Evolutionary conservation across 768 basidiomycete genomes (phyloP).

Genomic region (Leccinum barrowsii): DNA sequence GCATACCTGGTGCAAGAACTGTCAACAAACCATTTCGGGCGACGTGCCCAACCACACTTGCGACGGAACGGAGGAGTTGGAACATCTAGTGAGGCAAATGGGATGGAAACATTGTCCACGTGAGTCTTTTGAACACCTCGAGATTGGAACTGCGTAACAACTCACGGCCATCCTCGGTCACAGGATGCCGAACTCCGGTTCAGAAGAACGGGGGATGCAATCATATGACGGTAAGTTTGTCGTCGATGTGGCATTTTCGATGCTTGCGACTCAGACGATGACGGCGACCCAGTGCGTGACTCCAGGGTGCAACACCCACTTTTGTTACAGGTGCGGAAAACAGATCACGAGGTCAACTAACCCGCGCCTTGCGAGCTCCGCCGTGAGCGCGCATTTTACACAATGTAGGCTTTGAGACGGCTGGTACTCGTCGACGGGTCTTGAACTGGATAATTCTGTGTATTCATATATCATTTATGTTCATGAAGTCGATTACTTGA

Average conservation of each 20-base stretch:
- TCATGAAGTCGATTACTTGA: not conserved
- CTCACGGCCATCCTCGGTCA: not conserved
- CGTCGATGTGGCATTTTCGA: not conserved
- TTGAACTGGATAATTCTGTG: not conserved
- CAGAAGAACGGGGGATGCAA: conserved; percentile 55
- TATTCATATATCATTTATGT: not conserved
- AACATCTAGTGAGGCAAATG: conserved; percentile 42
- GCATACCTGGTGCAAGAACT: conserved; percentile 59
- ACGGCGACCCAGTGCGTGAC: conserved; percentile 39
- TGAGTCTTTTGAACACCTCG: conserved; percentile 12
- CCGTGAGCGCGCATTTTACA: conserved; percentile 33
- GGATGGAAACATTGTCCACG: conserved; percentile 69
- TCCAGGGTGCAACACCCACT: conserved; percentile 55
- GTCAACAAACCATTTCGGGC: conserved; percentile 38
- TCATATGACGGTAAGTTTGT: conserved; percentile 52
- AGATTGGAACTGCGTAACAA: not conserved
- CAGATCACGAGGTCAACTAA: conserved; percentile 39
- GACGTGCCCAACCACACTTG: conserved; percentile 47
- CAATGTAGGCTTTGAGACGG: conserved; percentile 25
- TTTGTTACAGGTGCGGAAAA: conserved; percentile 51
- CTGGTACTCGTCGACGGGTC: not conserved
- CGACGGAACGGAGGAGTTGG: conserved; percentile 52
- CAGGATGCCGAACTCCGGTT: conserved; percentile 44
- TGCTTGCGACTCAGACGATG: not conserved
- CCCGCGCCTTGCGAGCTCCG: conserved; percentile 29